phyloP scores from a whole-genome alignment of 2,329 filamentous ascomycete species.

The Dryadomyces sulphureus region DNA sequence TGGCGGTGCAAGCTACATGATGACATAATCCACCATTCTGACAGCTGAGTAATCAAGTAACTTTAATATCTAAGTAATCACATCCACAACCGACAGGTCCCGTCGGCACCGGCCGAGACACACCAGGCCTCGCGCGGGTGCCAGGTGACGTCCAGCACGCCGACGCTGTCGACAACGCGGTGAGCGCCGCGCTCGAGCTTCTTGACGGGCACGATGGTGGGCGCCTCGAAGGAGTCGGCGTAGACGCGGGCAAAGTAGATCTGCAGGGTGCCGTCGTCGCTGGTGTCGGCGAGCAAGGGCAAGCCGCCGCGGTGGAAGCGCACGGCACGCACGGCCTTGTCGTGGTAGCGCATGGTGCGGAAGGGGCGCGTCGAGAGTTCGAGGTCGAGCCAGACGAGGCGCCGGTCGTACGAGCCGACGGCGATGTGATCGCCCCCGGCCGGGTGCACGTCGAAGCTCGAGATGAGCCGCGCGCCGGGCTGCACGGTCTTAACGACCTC shows the following conservation, averaged over 20 bases:
- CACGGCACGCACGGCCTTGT: constrained; percentile 79
- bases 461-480: constrained; percentile 87
- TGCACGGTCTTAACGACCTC: constrained; percentile 87
- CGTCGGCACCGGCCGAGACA: constrained; percentile 87
- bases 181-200: constrained; percentile 64
- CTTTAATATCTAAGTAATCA: constrained; percentile 24
- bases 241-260: constrained; percentile 96
- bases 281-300: constrained; percentile 86
- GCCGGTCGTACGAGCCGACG: constrained; percentile 85
- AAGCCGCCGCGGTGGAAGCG: constrained; percentile 66
- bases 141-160: constrained; percentile 92
- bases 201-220: constrained; percentile 91
- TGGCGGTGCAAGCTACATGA: no score
- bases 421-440: constrained; percentile 78
- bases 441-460: constrained; percentile 82
- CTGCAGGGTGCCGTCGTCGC: constrained; percentile 86
- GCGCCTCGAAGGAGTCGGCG: constrained; percentile 88
- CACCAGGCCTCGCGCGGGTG: constrained; percentile 90
- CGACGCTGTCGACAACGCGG: constrained; percentile 69
- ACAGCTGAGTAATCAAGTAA: background rate
- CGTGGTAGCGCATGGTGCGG: constrained; percentile 92
- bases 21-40: background rate
- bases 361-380: constrained; percentile 83
- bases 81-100: constrained; percentile 81
- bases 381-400: constrained; percentile 91